Conservation (phyloP, 2,329 filamentous ascomycete genomes). For the Sclerotinia glacialis region DNA sequence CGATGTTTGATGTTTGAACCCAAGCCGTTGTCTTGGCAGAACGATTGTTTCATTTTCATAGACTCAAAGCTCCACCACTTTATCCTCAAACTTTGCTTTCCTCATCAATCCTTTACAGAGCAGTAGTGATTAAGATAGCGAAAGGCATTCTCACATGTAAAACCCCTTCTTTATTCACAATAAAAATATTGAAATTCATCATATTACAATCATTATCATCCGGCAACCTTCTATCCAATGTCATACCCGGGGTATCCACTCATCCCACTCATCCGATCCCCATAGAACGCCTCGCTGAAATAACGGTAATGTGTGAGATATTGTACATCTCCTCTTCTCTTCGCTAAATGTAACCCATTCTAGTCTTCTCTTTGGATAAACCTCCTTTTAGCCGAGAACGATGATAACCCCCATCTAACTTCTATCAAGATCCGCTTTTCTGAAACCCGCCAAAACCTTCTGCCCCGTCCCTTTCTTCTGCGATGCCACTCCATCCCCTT, state of each 20-base stretch:
- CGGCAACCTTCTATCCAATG: too few species aligned
- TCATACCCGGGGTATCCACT: neutral
- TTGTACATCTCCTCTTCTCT: neutral
- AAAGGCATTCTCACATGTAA: neutral
- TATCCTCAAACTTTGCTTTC: too few species aligned
- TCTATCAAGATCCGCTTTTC: slow-evolving; percentile 35
- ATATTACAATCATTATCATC: neutral
- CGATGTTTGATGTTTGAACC: neutral
- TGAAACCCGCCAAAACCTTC: slow-evolving; percentile 29
- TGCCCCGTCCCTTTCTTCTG: slow-evolving; percentile 27
- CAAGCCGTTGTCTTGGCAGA: neutral
- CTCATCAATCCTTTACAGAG: too few species aligned
- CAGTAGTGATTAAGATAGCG: too few species aligned
- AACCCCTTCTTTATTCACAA: neutral
- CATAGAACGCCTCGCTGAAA: neutral
- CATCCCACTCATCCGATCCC: neutral
- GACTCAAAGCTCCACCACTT: too few species aligned
- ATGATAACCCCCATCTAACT: slow-evolving; percentile 21
- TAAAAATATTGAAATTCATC: neutral
- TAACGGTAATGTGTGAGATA: neutral
- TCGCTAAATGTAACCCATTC: too few species aligned
- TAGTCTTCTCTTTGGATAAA: neutral
- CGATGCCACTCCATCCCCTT: slow-evolving; percentile 2
- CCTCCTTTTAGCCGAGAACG: too few species aligned
- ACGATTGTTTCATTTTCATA: too few species aligned